Conservation (phyloP, 1,139 yeast genomes). For the Yarrowia galli region DNA sequence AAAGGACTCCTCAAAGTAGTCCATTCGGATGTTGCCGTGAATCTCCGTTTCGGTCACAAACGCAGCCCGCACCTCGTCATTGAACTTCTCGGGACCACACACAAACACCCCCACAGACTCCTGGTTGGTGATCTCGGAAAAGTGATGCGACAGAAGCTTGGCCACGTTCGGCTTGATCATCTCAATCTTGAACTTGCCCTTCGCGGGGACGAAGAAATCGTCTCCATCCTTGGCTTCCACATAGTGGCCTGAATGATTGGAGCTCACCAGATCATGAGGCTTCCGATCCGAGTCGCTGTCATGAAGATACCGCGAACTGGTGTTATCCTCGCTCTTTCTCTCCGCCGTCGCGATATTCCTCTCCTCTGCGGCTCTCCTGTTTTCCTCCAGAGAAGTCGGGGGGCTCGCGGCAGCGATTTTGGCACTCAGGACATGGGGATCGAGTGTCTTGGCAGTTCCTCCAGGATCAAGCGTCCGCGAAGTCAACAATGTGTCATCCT, state of each 20-base stretch:
- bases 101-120: constrained; percentile 33
- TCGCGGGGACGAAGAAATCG: not conserved
- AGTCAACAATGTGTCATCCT: not conserved
- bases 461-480: not conserved
- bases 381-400: no score
- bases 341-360: not conserved
- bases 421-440: constrained; percentile 22
- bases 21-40: constrained; percentile 24
- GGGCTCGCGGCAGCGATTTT: not conserved
- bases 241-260: no score
- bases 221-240: not conserved
- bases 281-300: constrained; percentile 10
- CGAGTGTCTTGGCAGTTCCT: constrained; percentile 9
- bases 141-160: constrained; percentile 9
- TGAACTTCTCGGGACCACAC: constrained; percentile 31
- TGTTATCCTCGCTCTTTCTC: not conserved
- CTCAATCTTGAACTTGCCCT: constrained; percentile 22
- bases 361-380: no score
- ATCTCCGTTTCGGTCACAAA: constrained; percentile 10
- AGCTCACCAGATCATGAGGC: not conserved
- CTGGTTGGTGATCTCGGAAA: constrained; percentile 4
- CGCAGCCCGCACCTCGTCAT: constrained; percentile 31
- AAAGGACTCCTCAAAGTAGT: constrained; percentile 36
- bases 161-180: constrained; percentile 19
- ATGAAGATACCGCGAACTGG: not conserved